Conservation (phyloP, 805 yeast genomes). For the Ogataea methanolica region DNA sequence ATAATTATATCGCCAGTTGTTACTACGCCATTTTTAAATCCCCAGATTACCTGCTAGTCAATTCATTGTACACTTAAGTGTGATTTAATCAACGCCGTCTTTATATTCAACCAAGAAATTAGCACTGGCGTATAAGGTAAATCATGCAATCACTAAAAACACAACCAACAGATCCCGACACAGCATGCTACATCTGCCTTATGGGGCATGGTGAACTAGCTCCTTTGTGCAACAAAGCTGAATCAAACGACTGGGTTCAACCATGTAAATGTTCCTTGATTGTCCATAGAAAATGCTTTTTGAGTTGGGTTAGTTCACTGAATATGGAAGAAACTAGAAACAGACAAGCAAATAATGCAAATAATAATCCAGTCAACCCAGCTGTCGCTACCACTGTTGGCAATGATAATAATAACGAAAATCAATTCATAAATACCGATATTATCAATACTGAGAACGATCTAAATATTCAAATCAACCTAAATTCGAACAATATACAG, state of each 20-base stretch:
- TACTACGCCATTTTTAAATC: too few species aligned
- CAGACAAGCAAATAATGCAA: conserved; percentile 6
- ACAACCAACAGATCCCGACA: conserved; percentile 6
- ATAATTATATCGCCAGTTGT: too few species aligned
- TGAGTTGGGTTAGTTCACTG: conserved; percentile 33
- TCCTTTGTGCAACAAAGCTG: conserved; percentile 25
- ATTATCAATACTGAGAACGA: too few species aligned
- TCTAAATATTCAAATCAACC: too few species aligned
- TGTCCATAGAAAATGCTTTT: conserved; percentile 42
- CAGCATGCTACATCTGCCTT: conserved; percentile 27
- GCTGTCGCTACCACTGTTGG: conserved; percentile 20
- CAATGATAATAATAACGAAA: too few species aligned
- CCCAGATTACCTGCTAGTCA: too few species aligned
- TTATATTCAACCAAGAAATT: too few species aligned
- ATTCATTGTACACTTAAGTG: too few species aligned
- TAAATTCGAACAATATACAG: too few species aligned
- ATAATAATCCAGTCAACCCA: neutral
- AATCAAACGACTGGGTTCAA: conserved; percentile 36
- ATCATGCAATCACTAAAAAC: conserved; percentile 17
- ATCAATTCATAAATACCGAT: too few species aligned
- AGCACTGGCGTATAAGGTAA: too few species aligned
- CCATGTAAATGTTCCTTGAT: conserved; percentile 42
- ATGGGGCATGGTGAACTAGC: conserved; percentile 28
- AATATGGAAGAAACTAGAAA: conserved; percentile 1
- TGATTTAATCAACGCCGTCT: too few species aligned